phyloP scores from a whole-genome alignment of 129 eudicot species.

The Calendula officinalis region DNA sequence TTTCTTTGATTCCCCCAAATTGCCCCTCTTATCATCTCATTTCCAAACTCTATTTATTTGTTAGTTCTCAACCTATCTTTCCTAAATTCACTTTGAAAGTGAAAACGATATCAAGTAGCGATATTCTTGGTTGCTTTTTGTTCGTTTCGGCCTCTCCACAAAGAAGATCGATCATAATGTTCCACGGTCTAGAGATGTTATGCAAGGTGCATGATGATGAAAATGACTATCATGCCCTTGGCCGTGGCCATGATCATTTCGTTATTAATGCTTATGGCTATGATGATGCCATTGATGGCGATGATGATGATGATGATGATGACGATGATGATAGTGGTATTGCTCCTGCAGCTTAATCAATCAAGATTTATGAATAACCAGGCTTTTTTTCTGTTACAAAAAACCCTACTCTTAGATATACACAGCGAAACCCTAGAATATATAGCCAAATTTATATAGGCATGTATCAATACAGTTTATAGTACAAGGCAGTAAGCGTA shows the following conservation, averaged over 20 bases:
- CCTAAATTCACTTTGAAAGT: constrained; percentile 9
- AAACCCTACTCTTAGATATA: constrained; percentile 32
- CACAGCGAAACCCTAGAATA: constrained; percentile 24
- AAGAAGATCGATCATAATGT: constrained; percentile 26
- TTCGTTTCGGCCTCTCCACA: not conserved
- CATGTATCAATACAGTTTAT: constrained; percentile 9
- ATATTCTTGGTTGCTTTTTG: not conserved
- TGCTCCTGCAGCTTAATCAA: constrained; percentile 30
- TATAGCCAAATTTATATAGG: constrained; percentile 13
- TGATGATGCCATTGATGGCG: constrained; percentile 13
- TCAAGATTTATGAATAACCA: not conserved
- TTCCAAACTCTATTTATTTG: constrained; percentile 27
- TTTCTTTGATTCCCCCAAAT: constrained; percentile 20
- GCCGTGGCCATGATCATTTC: not conserved
- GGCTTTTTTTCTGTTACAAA: not conserved
- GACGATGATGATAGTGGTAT: constrained; percentile 37
- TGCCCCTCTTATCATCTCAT: constrained; percentile 19
- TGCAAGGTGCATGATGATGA: constrained; percentile 28
- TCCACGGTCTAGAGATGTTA: constrained; percentile 9
- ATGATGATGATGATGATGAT: constrained; percentile 32
- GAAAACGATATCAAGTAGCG: constrained; percentile 7
- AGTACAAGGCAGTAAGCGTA: constrained; percentile 17
- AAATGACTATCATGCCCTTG: constrained; percentile 17
- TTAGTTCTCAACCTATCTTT: constrained; percentile 4
- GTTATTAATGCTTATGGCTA: not conserved